Evolutionary conservation across 768 basidiomycete species (phyloP), one percentile per base, ranked within the genome.

Genomic region (Baorangia bicolor): DNA sequence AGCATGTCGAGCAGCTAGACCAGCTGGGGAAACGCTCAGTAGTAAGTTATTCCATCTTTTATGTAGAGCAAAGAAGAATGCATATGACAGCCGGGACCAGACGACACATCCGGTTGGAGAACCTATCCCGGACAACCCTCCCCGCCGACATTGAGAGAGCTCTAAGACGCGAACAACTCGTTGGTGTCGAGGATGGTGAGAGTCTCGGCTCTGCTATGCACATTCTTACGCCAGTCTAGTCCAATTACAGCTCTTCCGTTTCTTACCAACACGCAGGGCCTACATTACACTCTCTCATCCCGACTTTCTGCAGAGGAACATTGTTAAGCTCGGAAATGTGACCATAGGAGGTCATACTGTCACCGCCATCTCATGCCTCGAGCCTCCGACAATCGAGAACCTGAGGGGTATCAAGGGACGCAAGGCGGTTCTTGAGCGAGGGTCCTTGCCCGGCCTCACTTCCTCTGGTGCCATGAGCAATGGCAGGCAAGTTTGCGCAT

Each of bases 201-300:
- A 47, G 20, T 11, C 14, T 37, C 16, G 25, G 11, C 51, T 30
- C 18, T 49, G 5, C 9, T 14, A 50, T 35, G 51, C 42, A 12
- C 10, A 21, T 37, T 51, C 65, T 67, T 56, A 62, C 30, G 7
- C 48, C 14, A 13, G 34, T 16, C 47, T 27, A 90, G 88, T 85
- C 25, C 74, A 79, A 20, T 63, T 89, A 28, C 75, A 85, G 49
- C 88, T 92, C 62, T 61, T 75, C 37, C 78, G 78, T 49, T 88
- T 88, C 70, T 64, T 72, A 23, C 85, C 87, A 8, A 83, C 81
- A 2, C 81, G 84, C 30, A 70, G 72, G 21, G 90, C 87, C 8
- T 73, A 80, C 59, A 68, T 92, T 44, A 81, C 82, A 14, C 69
- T 90, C 53, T 68, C 77, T 12, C 73, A 77, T 34, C 69, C 81